phyloP scores from a whole-genome alignment of 1,139 yeast genomes.

The Zygosaccharomyces pseudobailii region DNA sequence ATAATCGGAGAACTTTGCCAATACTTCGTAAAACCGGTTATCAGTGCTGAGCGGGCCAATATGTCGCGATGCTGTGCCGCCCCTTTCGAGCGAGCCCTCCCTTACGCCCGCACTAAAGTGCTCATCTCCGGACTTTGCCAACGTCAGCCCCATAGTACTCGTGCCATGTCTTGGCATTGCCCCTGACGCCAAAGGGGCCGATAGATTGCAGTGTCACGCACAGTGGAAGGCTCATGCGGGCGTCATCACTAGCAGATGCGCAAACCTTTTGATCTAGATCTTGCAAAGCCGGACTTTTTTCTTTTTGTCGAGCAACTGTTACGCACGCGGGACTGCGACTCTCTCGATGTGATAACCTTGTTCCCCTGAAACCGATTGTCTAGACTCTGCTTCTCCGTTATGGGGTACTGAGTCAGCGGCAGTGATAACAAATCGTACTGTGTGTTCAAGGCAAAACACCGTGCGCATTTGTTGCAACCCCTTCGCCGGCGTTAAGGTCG shows the following conservation, averaged over 20 bases:
- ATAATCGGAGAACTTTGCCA: no score
- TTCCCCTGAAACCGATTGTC: neutral
- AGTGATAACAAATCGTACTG: no score
- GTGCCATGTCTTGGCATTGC: neutral
- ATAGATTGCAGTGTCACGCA: neutral
- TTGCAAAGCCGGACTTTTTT: neutral
- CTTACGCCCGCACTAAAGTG: neutral
- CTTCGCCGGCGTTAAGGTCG: no score
- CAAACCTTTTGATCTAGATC: neutral
- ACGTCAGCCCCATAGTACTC: neutral
- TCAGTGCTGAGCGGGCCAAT: no score
- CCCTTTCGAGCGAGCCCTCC: neutral
- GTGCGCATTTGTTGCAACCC: no score
- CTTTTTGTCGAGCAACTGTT: neutral
- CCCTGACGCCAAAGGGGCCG: neutral
- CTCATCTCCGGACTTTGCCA: neutral
- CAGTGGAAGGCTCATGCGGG: neutral
- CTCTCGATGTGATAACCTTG: neutral
- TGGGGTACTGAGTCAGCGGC: no score
- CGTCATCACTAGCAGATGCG: neutral
- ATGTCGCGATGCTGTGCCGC: no score
- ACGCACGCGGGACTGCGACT: neutral
- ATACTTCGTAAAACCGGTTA: no score
- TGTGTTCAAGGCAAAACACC: no score
- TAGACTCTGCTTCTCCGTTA: neutral